Percentiles rank a stretch among this genome's conserved stretches.
These are phyloP conservation scores for Candida smagusa DNA, from an alignment of 1,139 yeast genomes.

Conservation along the genomic window DNA sequence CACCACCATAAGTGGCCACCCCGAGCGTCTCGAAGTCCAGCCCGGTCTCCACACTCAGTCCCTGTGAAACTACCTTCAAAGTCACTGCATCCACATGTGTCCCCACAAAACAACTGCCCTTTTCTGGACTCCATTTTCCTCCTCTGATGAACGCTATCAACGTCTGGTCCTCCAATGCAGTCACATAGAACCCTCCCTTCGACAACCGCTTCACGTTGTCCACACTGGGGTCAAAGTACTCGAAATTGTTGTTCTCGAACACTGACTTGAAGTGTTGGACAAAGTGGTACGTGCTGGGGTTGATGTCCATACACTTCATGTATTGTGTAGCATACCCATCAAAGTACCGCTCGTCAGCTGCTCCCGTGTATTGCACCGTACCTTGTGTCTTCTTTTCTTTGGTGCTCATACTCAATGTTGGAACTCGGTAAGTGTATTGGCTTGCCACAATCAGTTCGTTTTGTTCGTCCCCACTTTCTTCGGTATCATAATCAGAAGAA, in stretches of 20 bases:
- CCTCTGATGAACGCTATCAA: slow-evolving; percentile 42
- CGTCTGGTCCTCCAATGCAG: slow-evolving; percentile 35
- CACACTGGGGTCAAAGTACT: slow-evolving; percentile 2
- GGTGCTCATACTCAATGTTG: slow-evolving; percentile 7
- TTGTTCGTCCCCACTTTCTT: slow-evolving; percentile 4
- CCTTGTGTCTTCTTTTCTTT: neutral
- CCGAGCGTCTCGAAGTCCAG: slow-evolving; percentile 42
- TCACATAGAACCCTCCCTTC: slow-evolving; percentile 23
- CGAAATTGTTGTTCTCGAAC: slow-evolving; percentile 29
- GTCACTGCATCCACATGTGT: slow-evolving; percentile 44
- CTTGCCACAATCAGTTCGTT: slow-evolving; percentile 5
- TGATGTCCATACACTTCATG: slow-evolving; percentile 34
- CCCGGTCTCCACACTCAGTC: slow-evolving; percentile 14
- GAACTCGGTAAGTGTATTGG: slow-evolving; percentile 11
- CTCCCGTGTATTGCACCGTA: neutral
- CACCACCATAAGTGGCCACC: slow-evolving; percentile 44
- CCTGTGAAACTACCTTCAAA: slow-evolving; percentile 34
- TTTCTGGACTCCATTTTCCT: slow-evolving; percentile 33
- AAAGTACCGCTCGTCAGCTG: slow-evolving; percentile 10
- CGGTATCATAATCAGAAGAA: slow-evolving; percentile 10
- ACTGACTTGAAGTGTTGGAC: slow-evolving; percentile 25
- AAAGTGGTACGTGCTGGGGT: slow-evolving; percentile 45
- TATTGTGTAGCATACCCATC: slow-evolving; percentile 27
- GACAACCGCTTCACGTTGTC: slow-evolving; percentile 1
- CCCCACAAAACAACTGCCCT: slow-evolving; percentile 41